Conservation (phyloP, 176 grass and related monocot species). For the Oryza brachyantha region DNA sequence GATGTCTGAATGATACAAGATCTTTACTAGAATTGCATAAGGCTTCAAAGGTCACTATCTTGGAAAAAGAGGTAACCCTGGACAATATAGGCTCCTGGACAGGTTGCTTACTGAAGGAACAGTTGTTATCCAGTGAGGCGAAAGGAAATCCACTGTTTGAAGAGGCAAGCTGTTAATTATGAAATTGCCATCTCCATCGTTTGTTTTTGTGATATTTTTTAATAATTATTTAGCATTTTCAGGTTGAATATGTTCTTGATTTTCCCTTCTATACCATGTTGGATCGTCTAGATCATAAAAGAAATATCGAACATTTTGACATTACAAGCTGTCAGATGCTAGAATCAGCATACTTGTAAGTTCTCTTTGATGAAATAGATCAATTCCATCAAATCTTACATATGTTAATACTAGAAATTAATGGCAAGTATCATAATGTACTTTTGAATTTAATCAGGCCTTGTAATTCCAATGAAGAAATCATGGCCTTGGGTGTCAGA, state of each 20-base stretch:
- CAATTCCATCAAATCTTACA: not conserved
- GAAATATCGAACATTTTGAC: slow-evolving; percentile 5
- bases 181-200: not conserved
- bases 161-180: slow-evolving; percentile 39
- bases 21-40: slow-evolving; percentile 69
- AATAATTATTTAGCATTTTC: not conserved
- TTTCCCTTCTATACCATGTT: not conserved
- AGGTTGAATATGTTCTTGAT: slow-evolving; percentile 22
- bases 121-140: slow-evolving; percentile 18
- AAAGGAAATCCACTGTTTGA: not conserved
- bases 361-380: not conserved
- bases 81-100: slow-evolving; percentile 57
- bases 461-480: slow-evolving; percentile 23
- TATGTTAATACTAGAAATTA: not conserved
- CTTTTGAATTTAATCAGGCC: slow-evolving; percentile 30
- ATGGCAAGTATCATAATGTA: not conserved
- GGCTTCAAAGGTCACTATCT: slow-evolving; percentile 61
- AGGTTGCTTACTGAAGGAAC: slow-evolving; percentile 39
- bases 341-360: not conserved
- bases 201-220: not conserved
- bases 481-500: slow-evolving; percentile 32
- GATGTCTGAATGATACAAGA: slow-evolving; percentile 22
- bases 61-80: slow-evolving; percentile 37
- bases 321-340: not conserved
- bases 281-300: slow-evolving; percentile 22